These are phyloP conservation scores for Cystoderma amianthinum DNA, from an alignment of 768 basidiomycete genomes.

Conservation along the genomic window DNA sequence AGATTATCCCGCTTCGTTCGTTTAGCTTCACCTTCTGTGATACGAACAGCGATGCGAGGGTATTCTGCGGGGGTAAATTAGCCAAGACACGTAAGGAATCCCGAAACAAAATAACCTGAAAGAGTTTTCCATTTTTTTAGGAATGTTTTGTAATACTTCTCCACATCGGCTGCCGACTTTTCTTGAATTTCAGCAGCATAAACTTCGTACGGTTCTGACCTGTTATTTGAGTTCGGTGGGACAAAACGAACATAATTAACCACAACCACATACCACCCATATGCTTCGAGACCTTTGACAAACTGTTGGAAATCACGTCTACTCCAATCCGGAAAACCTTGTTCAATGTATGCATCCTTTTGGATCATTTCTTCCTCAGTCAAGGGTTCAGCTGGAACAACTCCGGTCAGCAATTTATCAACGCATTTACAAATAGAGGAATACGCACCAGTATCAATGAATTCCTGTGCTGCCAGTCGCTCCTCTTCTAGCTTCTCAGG, in stretches of 20 bases:
- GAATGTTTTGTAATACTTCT: slow-evolving; percentile 76
- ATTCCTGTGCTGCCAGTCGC: slow-evolving; percentile 69
- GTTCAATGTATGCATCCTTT: slow-evolving; percentile 70
- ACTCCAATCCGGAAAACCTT: slow-evolving; percentile 90
- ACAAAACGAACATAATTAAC: not conserved
- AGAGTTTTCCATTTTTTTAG: slow-evolving; percentile 86
- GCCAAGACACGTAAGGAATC: too few species aligned
- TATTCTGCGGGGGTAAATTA: too few species aligned
- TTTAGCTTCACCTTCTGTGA: slow-evolving; percentile 84
- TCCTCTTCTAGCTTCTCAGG: slow-evolving; percentile 84
- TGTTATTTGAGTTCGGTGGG: slow-evolving; percentile 13
- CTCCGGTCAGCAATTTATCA: not conserved
- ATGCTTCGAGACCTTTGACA: slow-evolving; percentile 52
- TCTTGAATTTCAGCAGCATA: slow-evolving; percentile 83
- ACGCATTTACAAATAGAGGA: not conserved
- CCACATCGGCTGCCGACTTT: slow-evolving; percentile 74
- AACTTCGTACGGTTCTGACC: slow-evolving; percentile 57
- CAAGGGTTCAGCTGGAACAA: slow-evolving; percentile 67
- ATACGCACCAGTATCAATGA: slow-evolving; percentile 72
- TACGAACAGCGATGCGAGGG: slow-evolving; percentile 75
- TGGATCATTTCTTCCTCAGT: slow-evolving; percentile 80
- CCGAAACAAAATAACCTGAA: too few species aligned
- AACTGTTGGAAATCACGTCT: slow-evolving; percentile 92
- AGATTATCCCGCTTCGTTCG: slow-evolving; percentile 82
- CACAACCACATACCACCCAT: slow-evolving; percentile 62